Percentiles rank a stretch among this genome's conserved stretches.
Evolutionary conservation across 208 protist species (phyloP).

Genomic region (Acanthamoeba sp.): DNA sequence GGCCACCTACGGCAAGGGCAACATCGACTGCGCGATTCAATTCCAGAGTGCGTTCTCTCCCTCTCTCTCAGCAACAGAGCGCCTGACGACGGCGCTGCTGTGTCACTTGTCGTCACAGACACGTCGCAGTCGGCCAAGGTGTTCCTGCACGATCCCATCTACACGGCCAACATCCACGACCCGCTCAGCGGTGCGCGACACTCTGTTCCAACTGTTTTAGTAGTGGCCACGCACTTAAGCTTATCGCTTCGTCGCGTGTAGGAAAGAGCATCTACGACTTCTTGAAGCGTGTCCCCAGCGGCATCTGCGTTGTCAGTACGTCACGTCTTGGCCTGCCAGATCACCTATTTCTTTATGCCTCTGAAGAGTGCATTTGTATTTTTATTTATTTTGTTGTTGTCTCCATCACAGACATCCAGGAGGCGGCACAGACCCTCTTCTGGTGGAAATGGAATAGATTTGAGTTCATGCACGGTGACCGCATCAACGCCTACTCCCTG

Average conservation of each 20-base stretch:
- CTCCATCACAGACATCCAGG: neutral
- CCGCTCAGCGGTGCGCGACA: neutral
- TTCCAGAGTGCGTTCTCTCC: neutral
- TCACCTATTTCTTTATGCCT: neutral
- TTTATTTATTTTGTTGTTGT: neutral
- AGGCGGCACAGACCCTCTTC: neutral
- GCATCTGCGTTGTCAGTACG: neutral
- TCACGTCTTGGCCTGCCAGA: neutral
- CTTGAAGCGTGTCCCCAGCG: neutral
- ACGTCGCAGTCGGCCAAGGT: neutral
- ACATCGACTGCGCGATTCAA: neutral
- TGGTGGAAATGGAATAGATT: neutral
- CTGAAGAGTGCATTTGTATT: no score
- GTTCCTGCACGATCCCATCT: slow-evolving; percentile 3
- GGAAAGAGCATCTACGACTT: neutral
- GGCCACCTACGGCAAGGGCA: neutral
- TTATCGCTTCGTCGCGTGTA: neutral
- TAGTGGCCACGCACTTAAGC: no score
- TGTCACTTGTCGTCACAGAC: no score
- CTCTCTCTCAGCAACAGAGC: neutral
- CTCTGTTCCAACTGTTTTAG: no score
- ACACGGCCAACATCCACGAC: neutral
- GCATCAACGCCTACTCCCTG: neutral
- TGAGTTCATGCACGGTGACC: neutral
- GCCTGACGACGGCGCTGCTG: neutral